These are phyloP conservation scores for Cryphonectria parasitica DNA, from an alignment of 2,329 filamentous ascomycete species.

Conservation along the genomic window DNA sequence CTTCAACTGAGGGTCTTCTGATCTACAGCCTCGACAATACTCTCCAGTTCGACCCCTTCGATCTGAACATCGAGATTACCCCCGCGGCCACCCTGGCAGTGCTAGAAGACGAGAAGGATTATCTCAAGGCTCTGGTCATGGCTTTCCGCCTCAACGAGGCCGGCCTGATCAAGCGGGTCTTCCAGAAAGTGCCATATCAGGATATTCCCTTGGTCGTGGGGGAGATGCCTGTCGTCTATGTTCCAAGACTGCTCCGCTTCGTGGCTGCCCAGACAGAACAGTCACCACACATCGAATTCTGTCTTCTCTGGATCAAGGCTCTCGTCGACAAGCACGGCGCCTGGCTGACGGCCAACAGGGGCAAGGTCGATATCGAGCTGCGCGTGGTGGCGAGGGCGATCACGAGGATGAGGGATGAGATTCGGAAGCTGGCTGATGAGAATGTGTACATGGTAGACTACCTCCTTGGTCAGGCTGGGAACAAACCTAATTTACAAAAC, in stretches of 20 bases:
- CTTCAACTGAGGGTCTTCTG: slow-evolving; percentile 89
- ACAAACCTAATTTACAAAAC: slow-evolving; percentile 35
- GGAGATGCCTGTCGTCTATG: slow-evolving; percentile 81
- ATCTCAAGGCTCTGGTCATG: slow-evolving; percentile 93
- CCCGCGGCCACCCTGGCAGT: slow-evolving; percentile 78
- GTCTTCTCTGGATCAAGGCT: slow-evolving; percentile 88
- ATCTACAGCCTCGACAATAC: slow-evolving; percentile 89
- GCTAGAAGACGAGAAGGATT: slow-evolving; percentile 71
- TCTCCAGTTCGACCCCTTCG: slow-evolving; percentile 91
- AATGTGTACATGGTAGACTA: slow-evolving; percentile 92
- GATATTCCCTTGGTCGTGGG: slow-evolving; percentile 80
- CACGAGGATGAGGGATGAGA: slow-evolving; percentile 77
- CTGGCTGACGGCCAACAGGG: slow-evolving; percentile 80
- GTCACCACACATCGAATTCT: slow-evolving; percentile 93
- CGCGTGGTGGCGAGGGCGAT: slow-evolving; percentile 82
- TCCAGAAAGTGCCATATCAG: slow-evolving; percentile 76
- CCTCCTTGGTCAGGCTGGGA: slow-evolving; percentile 58
- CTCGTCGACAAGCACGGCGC: slow-evolving; percentile 80
- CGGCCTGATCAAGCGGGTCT: slow-evolving; percentile 80
- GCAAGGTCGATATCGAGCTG: slow-evolving; percentile 81
- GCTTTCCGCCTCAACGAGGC: slow-evolving; percentile 92
- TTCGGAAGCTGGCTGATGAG: slow-evolving; percentile 81
- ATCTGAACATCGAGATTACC: slow-evolving; percentile 92
- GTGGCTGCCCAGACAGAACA: slow-evolving; percentile 87
- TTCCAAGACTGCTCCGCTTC: slow-evolving; percentile 82